Percentiles rank a stretch among this genome's conserved stretches.
phyloP scores from a whole-genome alignment of 2,329 filamentous ascomycete genomes.

The Alternaria sp. region DNA sequence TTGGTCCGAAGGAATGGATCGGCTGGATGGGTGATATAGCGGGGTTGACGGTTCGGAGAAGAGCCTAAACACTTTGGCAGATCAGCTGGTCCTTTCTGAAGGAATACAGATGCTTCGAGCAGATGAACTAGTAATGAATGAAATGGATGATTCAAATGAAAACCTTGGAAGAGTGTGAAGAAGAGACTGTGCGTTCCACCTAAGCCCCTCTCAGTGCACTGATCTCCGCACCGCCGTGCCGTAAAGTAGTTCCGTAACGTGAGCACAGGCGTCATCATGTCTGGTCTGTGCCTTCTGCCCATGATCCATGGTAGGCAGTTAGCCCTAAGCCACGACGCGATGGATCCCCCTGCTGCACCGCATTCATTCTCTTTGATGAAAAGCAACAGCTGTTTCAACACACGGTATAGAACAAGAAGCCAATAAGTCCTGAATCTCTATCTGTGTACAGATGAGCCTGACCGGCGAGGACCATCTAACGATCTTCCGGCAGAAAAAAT shows the following conservation, averaged over 20 bases:
- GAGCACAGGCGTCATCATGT: conserved; percentile 34
- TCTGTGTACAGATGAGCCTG: not conserved
- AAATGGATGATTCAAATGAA: conserved; percentile 20
- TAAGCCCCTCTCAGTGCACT: conserved; percentile 29
- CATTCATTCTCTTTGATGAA: not conserved
- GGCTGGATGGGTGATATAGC: conserved; percentile 12
- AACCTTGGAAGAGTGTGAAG: conserved; percentile 17
- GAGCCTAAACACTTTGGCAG: conserved; percentile 19
- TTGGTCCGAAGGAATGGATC: conserved; percentile 12
- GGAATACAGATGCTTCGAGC: conserved; percentile 19
- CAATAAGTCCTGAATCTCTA: not conserved
- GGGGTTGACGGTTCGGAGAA: conserved; percentile 4
- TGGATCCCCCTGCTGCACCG: not conserved
- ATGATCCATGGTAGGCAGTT: conserved; percentile 24
- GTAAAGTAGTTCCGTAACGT: conserved; percentile 38
- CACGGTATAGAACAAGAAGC: not conserved
- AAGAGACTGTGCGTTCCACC: conserved; percentile 28
- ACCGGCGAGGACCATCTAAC: not conserved
- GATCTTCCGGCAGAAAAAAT: conserved; percentile 12
- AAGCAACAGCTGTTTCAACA: conserved; percentile 5
- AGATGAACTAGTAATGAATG: conserved; percentile 33
- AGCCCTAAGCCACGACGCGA: conserved; percentile 16
- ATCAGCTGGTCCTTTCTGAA: conserved; percentile 23
- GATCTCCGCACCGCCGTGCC: conserved; percentile 31
- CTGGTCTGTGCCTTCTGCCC: conserved; percentile 26